phyloP scores from a whole-genome alignment of 371 early-diverging fungal genomes.

The Mucor saturninus region DNA sequence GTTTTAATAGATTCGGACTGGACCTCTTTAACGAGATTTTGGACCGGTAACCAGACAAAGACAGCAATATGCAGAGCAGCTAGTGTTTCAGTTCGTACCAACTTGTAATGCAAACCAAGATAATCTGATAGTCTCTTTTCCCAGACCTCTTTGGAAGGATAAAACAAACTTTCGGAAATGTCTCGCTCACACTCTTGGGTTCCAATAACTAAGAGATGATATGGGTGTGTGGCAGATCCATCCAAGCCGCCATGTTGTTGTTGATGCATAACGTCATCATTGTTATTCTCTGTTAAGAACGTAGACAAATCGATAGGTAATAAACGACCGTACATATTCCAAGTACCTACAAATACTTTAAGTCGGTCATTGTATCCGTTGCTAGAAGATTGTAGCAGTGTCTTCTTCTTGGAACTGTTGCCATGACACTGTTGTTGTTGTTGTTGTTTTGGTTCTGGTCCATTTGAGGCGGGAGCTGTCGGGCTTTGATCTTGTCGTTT shows the following conservation, averaged over 20 bases:
- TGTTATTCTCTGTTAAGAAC: conserved; percentile 31
- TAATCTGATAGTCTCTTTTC: conserved; percentile 53
- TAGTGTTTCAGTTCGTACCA: conserved; percentile 65
- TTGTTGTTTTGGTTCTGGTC: too few relatives aligned
- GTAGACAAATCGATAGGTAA: conserved; percentile 40
- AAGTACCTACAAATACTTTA: conserved; percentile 73
- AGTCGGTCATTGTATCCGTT: conserved; percentile 31
- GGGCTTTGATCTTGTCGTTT: conserved; percentile 12
- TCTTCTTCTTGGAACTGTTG: too few relatives aligned
- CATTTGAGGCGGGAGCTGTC: neutral
- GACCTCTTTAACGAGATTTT: conserved; percentile 52
- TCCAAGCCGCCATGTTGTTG: conserved; percentile 12
- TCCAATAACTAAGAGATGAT: conserved; percentile 71
- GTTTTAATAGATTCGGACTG: conserved; percentile 43
- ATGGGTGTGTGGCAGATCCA: conserved; percentile 43
- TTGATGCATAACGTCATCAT: neutral
- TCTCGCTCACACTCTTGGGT: conserved; percentile 79
- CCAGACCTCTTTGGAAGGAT: conserved; percentile 69
- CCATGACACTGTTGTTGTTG: neutral
- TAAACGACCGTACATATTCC: conserved; percentile 80
- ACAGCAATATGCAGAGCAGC: conserved; percentile 74
- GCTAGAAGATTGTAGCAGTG: too few relatives aligned
- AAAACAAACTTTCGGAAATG: conserved; percentile 64
- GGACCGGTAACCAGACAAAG: conserved; percentile 64
- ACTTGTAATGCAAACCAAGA: conserved; percentile 56